Evolutionary conservation across 768 basidiomycete species (phyloP).

Genomic region (Russula sp.): DNA sequence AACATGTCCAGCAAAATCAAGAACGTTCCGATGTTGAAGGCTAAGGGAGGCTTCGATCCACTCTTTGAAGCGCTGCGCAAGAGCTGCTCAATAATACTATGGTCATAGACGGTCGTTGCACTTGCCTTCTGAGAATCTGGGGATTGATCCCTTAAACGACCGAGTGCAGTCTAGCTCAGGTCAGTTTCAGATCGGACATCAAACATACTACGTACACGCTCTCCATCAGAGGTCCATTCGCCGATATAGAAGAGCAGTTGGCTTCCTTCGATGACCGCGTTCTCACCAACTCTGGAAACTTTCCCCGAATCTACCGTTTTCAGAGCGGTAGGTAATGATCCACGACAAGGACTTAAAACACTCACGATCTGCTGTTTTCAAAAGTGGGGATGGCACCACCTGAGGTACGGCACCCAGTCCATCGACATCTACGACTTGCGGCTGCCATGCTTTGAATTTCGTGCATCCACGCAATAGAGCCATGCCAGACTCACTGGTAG

Average conservation of each 20-base stretch:
- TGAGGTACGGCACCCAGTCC: background rate
- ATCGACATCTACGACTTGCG: background rate
- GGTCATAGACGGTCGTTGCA: background rate
- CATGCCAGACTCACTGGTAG: constrained; percentile 4
- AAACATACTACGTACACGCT: constrained; percentile 35
- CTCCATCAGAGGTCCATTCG: constrained; percentile 44
- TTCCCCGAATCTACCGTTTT: constrained; percentile 31
- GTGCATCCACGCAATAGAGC: background rate
- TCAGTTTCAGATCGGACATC: background rate
- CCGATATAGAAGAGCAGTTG: constrained; percentile 44
- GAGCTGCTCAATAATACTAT: background rate
- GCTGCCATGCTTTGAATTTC: constrained; percentile 1
- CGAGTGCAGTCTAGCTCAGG: constrained; percentile 18
- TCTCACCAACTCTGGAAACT: constrained; percentile 37
- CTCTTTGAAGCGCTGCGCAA: constrained; percentile 42
- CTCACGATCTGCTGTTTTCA: constrained; percentile 12
- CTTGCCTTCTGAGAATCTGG: constrained; percentile 18
- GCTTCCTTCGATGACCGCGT: constrained; percentile 38
- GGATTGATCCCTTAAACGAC: constrained; percentile 16
- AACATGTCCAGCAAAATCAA: constrained; percentile 42
- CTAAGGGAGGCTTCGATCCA: constrained; percentile 46
- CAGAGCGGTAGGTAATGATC: background rate
- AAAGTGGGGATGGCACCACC: background rate
- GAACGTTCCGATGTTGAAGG: constrained; percentile 43
- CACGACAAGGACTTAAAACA: background rate